Conservation (phyloP, 1,284 basidiomycete species). For the Trametes sp. region DNA sequence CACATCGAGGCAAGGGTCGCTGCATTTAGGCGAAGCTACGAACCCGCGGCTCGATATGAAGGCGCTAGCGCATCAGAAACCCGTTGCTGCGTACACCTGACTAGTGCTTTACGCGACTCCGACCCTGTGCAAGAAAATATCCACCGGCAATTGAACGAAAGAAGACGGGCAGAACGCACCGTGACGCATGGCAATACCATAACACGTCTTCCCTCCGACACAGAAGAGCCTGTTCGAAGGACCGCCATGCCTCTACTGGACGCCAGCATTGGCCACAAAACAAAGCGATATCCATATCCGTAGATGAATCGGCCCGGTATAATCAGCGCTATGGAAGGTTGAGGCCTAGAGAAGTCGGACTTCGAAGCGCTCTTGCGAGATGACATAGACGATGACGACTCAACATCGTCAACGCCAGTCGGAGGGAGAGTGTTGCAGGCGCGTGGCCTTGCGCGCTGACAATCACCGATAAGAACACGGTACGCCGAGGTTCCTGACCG, state of each 20-base stretch:
- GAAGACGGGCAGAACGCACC: not conserved
- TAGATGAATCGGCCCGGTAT: not conserved
- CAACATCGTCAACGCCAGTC: not conserved
- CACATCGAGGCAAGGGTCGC: too few species aligned
- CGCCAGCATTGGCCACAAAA: not conserved
- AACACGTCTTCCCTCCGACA: not conserved
- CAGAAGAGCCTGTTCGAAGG: not conserved
- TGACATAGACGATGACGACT: not conserved
- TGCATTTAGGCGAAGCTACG: too few species aligned
- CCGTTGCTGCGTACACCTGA: not conserved
- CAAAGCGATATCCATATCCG: slow-evolving; percentile 2
- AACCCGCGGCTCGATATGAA: too few species aligned
- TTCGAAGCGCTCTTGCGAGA: not conserved
- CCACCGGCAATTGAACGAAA: not conserved
- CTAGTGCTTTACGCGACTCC: not conserved
- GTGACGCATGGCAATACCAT: not conserved
- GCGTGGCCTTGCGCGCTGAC: not conserved
- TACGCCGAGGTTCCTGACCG: too few species aligned
- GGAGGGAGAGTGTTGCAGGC: not conserved
- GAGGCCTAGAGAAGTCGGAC: not conserved
- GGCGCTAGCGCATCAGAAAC: not conserved
- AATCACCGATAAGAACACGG: not conserved
- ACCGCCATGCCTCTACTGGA: not conserved
- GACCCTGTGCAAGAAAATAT: not conserved
- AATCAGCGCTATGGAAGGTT: not conserved